Evolutionary conservation across 345 rosid species (phyloP), one percentile per base, ranked within the genome.

Genomic region (Sonneratia alba): DNA sequence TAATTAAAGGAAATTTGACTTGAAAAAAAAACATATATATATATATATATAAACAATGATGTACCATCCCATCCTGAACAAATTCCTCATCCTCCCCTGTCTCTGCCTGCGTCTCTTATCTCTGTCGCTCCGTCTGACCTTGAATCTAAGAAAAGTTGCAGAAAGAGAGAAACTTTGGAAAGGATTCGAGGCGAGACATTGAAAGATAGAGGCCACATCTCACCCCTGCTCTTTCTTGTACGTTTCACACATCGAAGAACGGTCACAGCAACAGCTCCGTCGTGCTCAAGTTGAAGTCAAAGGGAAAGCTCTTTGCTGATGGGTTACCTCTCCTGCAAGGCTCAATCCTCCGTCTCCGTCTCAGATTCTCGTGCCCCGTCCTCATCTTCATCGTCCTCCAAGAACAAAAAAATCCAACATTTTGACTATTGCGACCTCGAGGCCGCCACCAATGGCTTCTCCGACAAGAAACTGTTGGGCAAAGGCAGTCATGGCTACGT

Each of bases 241-340:
- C 53, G 11, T 48, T 10, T 48, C 53, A 48, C 15, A n/a, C 36
- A 55, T 61, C 67, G 22, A 18, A 53, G 8, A 19, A 18, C 6
- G 22, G 22, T 53, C 59, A 4, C 22, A 53, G 59, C 22, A 21
- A 3, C 22, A 18, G 59, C 59, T 53, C 59, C 22, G 10, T 24
- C 3, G 19, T 1, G 27, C 24, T 24, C 36, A 22, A 21, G 62
- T 6, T 19, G 64, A n/a, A 12, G 34, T 59, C 12, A 59, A 59
- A 59, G 36, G 64, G 13, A 21, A 55, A 14, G 36, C 34, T n/a
- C 34, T 67, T 63, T 48, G 61, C 64, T 67, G 55, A 92, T 92
- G 97, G 96, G 96, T 24, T 92, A 90, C 75, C 91, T 92, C 75
- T 90, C 98, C 51, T 90, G 98, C 85, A 90, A 82, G 61, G 95